Conservation (phyloP, 768 basidiomycete genomes). For the Kwoniella sp. region DNA sequence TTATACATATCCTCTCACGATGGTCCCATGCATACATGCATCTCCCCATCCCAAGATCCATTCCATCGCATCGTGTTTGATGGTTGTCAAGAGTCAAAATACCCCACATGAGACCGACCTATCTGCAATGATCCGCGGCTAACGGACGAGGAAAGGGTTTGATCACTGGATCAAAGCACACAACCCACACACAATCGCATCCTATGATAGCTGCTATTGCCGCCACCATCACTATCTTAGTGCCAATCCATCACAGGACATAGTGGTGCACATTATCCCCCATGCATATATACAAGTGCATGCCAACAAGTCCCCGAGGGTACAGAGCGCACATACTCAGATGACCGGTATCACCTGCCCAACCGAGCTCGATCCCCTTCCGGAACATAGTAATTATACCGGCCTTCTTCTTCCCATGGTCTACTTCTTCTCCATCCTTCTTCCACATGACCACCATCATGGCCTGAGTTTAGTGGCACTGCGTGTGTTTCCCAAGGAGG, state of each 20-base stretch:
- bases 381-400: constrained; percentile 28
- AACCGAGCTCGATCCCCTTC: constrained; percentile 1
- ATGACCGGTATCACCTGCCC: background rate
- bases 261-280: no score
- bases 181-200: background rate
- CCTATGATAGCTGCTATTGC: background rate
- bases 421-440: constrained; percentile 4
- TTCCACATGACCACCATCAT: constrained; percentile 11
- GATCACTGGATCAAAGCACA: background rate
- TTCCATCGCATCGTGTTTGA: background rate
- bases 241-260: no score
- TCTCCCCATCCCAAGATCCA: no score
- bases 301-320: no score
- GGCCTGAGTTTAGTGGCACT: constrained; percentile 9
- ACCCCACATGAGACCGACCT: no score
- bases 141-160: background rate
- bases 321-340: no score
- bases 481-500: background rate
- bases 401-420: constrained; percentile 24
- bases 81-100: background rate
- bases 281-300: no score
- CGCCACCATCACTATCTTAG: background rate
- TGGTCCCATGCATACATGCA: background rate
- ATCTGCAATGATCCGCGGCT: background rate
- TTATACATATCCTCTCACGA: no score